Percentiles rank a stretch among this genome's conserved stretches.
phyloP scores from a whole-genome alignment of 345 rosid genomes.

The Citrus sinensis region DNA sequence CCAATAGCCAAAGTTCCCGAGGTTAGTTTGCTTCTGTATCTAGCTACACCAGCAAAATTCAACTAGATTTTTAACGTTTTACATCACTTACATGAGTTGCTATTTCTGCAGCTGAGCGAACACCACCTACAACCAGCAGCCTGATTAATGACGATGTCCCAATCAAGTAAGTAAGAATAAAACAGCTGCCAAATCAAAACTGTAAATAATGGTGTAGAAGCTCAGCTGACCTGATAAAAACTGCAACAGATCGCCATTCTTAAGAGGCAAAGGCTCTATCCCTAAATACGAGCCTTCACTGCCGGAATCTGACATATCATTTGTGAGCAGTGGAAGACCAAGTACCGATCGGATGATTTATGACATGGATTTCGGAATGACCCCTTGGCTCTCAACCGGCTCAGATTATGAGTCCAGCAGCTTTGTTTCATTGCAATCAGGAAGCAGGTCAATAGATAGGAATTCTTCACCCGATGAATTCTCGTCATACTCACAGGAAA shows the following conservation, averaged over 20 bases:
- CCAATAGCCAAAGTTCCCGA: conserved; percentile 14
- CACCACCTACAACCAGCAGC: conserved; percentile 16
- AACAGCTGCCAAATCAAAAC: background rate
- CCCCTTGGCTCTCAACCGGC: conserved; percentile 33
- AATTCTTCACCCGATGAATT: conserved; percentile 33
- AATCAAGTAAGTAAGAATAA: conserved; percentile 25
- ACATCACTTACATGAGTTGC: background rate
- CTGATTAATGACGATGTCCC: conserved; percentile 31
- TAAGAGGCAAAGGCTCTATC: conserved; percentile 27
- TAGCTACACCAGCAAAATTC: background rate
- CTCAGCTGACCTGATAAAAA: background rate
- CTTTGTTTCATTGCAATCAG: conserved; percentile 34
- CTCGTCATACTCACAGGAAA: conserved; percentile 39
- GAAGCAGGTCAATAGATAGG: conserved; percentile 43
- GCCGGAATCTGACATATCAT: conserved; percentile 68
- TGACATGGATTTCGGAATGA: conserved; percentile 25
- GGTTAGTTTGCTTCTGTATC: conserved; percentile 23
- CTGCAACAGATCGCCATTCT: conserved; percentile 60
- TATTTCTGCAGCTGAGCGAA: conserved; percentile 21
- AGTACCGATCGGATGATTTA: conserved; percentile 52
- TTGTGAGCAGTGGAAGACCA: conserved; percentile 65
- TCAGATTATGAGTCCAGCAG: conserved; percentile 51
- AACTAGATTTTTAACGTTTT: background rate
- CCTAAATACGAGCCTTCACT: conserved; percentile 39
- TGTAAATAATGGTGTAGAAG: background rate